These are phyloP conservation scores for Neurospora sp. DNA, from an alignment of 495 filamentous ascomycete species.

Conservation along the genomic window DNA sequence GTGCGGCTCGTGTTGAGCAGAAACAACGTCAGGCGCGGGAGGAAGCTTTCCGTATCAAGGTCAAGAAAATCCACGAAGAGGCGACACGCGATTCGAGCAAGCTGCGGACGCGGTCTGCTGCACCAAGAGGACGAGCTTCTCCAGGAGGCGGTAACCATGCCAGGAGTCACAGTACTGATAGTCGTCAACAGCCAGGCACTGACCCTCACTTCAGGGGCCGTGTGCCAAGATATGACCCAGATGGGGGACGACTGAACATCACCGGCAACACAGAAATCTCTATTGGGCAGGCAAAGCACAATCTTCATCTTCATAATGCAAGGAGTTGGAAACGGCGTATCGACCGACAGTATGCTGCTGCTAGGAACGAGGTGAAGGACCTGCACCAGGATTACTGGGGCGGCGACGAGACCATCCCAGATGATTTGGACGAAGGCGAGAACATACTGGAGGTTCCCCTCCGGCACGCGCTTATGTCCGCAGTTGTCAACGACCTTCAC, in stretches of 20 bases:
- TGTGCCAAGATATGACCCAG: slow-evolving; percentile 60
- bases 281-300: slow-evolving; percentile 61
- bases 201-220: slow-evolving; percentile 19
- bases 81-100: slow-evolving; percentile 40
- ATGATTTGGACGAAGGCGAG: slow-evolving; percentile 73
- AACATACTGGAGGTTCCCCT: slow-evolving; percentile 79
- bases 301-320: slow-evolving; percentile 70
- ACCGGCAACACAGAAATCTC: slow-evolving; percentile 60
- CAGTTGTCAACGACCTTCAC: slow-evolving; percentile 75
- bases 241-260: slow-evolving; percentile 55
- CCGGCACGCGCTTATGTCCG: slow-evolving; percentile 72
- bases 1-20: slow-evolving; percentile 78
- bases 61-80: slow-evolving; percentile 67
- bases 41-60: slow-evolving; percentile 80
- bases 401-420: slow-evolving; percentile 59
- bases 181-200: slow-evolving; percentile 26
- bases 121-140: slow-evolving; percentile 31
- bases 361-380: slow-evolving; percentile 66
- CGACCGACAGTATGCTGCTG: slow-evolving; percentile 58
- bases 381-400: slow-evolving; percentile 76
- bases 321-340: slow-evolving; percentile 91
- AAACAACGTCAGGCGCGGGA: slow-evolving; percentile 79
- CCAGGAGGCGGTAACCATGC: slow-evolving; percentile 20
- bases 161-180: slow-evolving; percentile 47
- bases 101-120: slow-evolving; percentile 39